Percentiles rank a stretch among this genome's conserved stretches.
phyloP scores from a whole-genome alignment of 202 grass and related monocot genomes.

The Bolboschoenoplectus hybrid region DNA sequence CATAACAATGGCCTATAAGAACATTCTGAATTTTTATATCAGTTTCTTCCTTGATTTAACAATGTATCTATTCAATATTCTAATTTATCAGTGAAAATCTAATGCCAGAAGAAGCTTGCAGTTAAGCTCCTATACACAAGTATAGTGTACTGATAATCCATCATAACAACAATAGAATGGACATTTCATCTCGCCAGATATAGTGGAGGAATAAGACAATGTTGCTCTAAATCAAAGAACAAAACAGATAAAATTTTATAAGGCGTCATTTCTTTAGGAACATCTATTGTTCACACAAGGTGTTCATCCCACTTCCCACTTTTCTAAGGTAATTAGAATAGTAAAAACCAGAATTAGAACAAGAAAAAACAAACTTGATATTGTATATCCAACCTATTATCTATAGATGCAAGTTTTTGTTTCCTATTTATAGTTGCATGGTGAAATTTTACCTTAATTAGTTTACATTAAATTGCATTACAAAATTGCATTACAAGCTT shows the following conservation, averaged over 20 bases:
- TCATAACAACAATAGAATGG: neutral
- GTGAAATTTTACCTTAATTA: conserved; percentile 8
- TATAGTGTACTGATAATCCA: neutral
- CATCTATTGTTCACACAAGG: neutral
- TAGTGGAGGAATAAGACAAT: neutral
- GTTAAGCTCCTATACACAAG: neutral
- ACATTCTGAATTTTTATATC: neutral
- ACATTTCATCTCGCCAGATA: neutral
- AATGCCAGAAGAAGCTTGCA: neutral
- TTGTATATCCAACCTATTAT: neutral
- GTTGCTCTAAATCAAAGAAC: neutral
- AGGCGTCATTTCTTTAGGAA: neutral
- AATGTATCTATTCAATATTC: neutral
- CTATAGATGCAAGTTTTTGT: neutral
- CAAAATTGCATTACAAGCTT: neutral
- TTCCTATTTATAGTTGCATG: neutral
- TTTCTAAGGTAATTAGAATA: neutral
- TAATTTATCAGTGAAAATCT: neutral
- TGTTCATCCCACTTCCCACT: neutral
- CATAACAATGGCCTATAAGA: neutral
- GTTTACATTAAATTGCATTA: neutral
- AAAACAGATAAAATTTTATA: neutral
- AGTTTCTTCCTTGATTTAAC: neutral
- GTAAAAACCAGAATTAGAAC: neutral
- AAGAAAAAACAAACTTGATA: neutral